Evolutionary conservation across 2,329 filamentous ascomycete species (phyloP), one percentile per base, ranked within the genome.

Genomic region (Fusarium duplospermum): DNA sequence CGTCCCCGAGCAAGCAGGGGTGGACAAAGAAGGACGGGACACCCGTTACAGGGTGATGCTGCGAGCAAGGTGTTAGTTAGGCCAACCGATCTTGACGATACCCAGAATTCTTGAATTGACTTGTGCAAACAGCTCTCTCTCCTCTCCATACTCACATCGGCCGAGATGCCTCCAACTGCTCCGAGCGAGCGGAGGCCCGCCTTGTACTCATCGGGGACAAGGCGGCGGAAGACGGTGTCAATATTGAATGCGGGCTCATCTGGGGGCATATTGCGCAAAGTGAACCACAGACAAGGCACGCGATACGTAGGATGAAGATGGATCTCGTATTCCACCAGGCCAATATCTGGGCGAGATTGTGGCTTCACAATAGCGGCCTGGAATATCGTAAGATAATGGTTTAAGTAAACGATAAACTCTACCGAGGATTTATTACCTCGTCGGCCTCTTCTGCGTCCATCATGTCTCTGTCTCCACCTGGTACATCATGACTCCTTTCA

Each of bases 21-120:
- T 99, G 96, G 77, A 98, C 89, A 83, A 98, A 98, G 83, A 96
- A 98, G 59, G 91, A 90, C 45, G 95, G 94, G 67, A 92, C 83
- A 62, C 93, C 93, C 67, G 91, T 94, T 68, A 93, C 83, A 62
- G 96, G 96, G 87, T 98, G 95, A 82, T 97, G 92, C 91, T 96
- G 83, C 81, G 74, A 65, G 67, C 67, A 78, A 78, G 64, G 57
- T 72, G 78, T 87, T 84, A 85, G 84, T 85, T 75, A 77, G 78
- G 80, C 78, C 80, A 77, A 77, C 69, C 77, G 76, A 72, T 72
- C 74, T 76, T 76, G 72, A 78, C 75, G 75, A 77, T 78, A 77
- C 76, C 76, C 76, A 73, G 72, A 72, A 73, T 70, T 50, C 62
- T 64, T 75, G 66, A 76, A 77, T 81, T 81, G 77, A 80, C 79